Evolutionary conservation across 2,329 filamentous ascomycete species (phyloP).

Genomic region (Aspergillus terreus): DNA sequence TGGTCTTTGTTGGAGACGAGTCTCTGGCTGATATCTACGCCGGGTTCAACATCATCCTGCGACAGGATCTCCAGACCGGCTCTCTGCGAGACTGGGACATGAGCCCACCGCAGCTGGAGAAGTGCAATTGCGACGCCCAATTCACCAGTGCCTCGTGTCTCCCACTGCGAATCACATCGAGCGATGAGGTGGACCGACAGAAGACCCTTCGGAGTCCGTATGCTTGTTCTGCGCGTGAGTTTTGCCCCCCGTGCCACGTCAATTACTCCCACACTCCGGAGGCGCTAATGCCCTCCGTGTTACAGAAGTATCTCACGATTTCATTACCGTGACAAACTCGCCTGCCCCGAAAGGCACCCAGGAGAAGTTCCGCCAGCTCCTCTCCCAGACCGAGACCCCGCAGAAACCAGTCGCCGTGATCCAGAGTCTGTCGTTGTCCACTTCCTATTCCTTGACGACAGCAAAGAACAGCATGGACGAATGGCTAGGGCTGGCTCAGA

Average conservation of each 20-base stretch:
- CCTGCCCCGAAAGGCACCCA: conserved; percentile 26
- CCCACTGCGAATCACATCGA: conserved; percentile 21
- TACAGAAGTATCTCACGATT: conserved; percentile 35
- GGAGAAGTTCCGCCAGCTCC: conserved; percentile 28
- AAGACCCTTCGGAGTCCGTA: conserved; percentile 14
- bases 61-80: conserved; percentile 38
- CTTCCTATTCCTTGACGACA: conserved; percentile 24
- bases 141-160: conserved; percentile 34
- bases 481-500: conserved; percentile 35
- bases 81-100: conserved; percentile 39
- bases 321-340: conserved; percentile 30
- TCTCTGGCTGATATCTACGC: conserved; percentile 39
- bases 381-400: conserved; percentile 23
- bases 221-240: conserved; percentile 19
- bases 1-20: conserved; percentile 43
- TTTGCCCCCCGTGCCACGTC: background rate
- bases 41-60: conserved; percentile 44
- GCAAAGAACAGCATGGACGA: conserved; percentile 37
- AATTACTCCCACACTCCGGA: background rate
- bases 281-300: conserved; percentile 6
- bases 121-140: conserved; percentile 41
- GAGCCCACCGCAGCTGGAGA: conserved; percentile 24
- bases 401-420: conserved; percentile 41
- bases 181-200: conserved; percentile 19
- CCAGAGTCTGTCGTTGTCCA: conserved; percentile 34